Evolutionary conservation across 2,329 filamentous ascomycete genomes (phyloP).

Genomic region (Fusarium cyanostomum): DNA sequence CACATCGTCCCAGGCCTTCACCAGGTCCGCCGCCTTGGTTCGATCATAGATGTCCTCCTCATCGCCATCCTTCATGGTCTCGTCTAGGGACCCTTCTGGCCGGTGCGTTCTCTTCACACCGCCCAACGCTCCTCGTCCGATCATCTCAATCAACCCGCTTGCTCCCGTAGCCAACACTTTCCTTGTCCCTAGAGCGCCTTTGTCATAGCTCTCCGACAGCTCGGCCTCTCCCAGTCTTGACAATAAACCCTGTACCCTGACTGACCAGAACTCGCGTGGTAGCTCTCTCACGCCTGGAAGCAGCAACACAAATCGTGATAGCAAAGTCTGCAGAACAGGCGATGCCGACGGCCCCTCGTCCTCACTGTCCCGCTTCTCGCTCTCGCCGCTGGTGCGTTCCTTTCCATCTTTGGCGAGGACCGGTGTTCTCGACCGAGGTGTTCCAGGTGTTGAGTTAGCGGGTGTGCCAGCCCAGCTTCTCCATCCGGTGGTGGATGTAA

Average conservation of each 20-base stretch:
- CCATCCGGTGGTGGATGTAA: conserved; percentile 21
- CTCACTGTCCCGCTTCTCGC: conserved; percentile 38
- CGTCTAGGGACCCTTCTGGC: conserved; percentile 4
- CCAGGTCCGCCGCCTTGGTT: conserved; percentile 67
- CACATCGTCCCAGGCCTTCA: conserved; percentile 72
- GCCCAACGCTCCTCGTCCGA: conserved; percentile 72
- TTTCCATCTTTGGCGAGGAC: conserved; percentile 24
- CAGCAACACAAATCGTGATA: conserved; percentile 70
- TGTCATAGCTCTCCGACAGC: conserved; percentile 84
- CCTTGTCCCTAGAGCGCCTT: conserved; percentile 76
- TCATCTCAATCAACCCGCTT: conserved; percentile 74
- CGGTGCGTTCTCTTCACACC: conserved; percentile 51
- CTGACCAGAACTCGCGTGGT: conserved; percentile 70
- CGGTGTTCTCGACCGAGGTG: conserved; percentile 43
- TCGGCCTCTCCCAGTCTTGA: conserved; percentile 71
- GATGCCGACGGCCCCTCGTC: conserved; percentile 56
- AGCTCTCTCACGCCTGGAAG: conserved; percentile 74
- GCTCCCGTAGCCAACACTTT: conserved; percentile 79
- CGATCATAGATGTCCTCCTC: conserved; percentile 62
- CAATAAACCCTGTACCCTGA: conserved; percentile 68
- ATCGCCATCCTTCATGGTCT: neutral
- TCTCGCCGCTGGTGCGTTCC: conserved; percentile 5
- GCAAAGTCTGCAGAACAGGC: conserved; percentile 74
- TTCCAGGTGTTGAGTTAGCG: conserved; percentile 36
- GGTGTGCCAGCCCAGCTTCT: conserved; percentile 40